Conservation (phyloP, 1,139 yeast species). For the Suhomyces kunorum region DNA sequence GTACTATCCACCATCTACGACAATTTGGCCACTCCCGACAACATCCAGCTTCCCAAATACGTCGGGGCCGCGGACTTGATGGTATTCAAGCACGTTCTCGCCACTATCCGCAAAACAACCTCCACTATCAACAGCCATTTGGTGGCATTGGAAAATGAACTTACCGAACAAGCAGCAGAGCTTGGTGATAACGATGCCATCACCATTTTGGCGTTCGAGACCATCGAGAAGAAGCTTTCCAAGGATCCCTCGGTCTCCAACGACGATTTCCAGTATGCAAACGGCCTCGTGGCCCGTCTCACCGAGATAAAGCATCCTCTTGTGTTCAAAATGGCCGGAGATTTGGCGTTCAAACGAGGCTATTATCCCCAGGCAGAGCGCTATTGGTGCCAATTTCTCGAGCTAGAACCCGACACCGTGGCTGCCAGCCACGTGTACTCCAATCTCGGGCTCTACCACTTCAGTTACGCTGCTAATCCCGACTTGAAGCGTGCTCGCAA, state of each 20-base stretch:
- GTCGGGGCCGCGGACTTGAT: slow-evolving; percentile 61
- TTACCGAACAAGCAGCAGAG: slow-evolving; percentile 82
- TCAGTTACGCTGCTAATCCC: slow-evolving; percentile 46
- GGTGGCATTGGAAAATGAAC: slow-evolving; percentile 62
- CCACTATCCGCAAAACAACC: slow-evolving; percentile 60
- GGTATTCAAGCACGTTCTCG: slow-evolving; percentile 66
- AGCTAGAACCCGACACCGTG: slow-evolving; percentile 54
- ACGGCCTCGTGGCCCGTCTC: slow-evolving; percentile 59
- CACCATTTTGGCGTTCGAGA: slow-evolving; percentile 65
- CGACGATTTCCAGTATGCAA: slow-evolving; percentile 66
- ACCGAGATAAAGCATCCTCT: slow-evolving; percentile 65
- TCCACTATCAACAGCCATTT: slow-evolving; percentile 57
- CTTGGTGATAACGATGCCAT: slow-evolving; percentile 81
- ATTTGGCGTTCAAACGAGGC: slow-evolving; percentile 55
- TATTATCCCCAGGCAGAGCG: slow-evolving; percentile 52
- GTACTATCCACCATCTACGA: slow-evolving; percentile 53
- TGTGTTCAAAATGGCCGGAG: slow-evolving; percentile 73
- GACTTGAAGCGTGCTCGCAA: slow-evolving; percentile 53
- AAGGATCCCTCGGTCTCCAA: slow-evolving; percentile 29
- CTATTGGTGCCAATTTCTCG: slow-evolving; percentile 62
- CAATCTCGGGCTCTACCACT: slow-evolving; percentile 65
- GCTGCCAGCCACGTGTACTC: slow-evolving; percentile 74
- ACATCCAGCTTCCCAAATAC: slow-evolving; percentile 42
- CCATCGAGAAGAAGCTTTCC: slow-evolving; percentile 34
- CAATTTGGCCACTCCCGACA: slow-evolving; percentile 38